Percentiles rank a stretch among this genome's conserved stretches.
phyloP scores from a whole-genome alignment of 257 asterid species.

The Linderniella brevidens region DNA sequence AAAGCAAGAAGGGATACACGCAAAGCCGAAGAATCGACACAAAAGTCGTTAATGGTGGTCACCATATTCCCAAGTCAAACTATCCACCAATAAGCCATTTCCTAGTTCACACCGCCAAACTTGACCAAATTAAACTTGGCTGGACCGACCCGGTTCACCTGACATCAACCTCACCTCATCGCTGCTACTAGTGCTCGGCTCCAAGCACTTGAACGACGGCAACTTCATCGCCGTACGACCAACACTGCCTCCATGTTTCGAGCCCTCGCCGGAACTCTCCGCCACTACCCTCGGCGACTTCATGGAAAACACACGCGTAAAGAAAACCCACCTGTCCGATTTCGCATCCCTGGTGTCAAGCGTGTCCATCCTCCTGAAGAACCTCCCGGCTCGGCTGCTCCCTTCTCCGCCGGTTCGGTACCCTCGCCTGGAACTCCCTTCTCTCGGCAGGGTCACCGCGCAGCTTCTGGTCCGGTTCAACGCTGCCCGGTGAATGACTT shows the following conservation, averaged over 20 bases:
- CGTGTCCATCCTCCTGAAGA: slow-evolving; percentile 19
- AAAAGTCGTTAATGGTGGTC: too few species aligned
- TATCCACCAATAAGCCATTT: too few species aligned
- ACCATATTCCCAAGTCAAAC: too few species aligned
- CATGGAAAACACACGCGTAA: slow-evolving; percentile 35
- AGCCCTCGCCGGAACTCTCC: slow-evolving; percentile 15
- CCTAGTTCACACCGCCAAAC: too few species aligned
- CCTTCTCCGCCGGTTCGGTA: slow-evolving; percentile 37
- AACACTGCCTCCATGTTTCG: slow-evolving; percentile 16
- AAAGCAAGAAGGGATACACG: too few species aligned
- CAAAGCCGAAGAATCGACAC: too few species aligned
- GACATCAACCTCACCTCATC: slow-evolving; percentile 27
- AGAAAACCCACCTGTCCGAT: slow-evolving; percentile 62
- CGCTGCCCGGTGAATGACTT: slow-evolving; percentile 48
- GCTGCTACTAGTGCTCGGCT: slow-evolving; percentile 21
- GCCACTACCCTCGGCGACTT: slow-evolving; percentile 32
- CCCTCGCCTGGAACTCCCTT: slow-evolving; percentile 35
- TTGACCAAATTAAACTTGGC: slow-evolving; percentile 21
- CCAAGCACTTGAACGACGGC: slow-evolving; percentile 57
- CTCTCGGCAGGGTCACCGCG: slow-evolving; percentile 19
- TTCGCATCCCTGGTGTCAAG: slow-evolving; percentile 8
- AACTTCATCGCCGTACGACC: slow-evolving; percentile 18
- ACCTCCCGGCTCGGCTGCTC: slow-evolving; percentile 30
- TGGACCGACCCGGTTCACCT: slow-evolving; percentile 21
- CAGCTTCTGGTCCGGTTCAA: slow-evolving; percentile 38